Evolutionary conservation across 2,329 filamentous ascomycete genomes (phyloP).

Genomic region (Chrysoporthe austroafricana): DNA sequence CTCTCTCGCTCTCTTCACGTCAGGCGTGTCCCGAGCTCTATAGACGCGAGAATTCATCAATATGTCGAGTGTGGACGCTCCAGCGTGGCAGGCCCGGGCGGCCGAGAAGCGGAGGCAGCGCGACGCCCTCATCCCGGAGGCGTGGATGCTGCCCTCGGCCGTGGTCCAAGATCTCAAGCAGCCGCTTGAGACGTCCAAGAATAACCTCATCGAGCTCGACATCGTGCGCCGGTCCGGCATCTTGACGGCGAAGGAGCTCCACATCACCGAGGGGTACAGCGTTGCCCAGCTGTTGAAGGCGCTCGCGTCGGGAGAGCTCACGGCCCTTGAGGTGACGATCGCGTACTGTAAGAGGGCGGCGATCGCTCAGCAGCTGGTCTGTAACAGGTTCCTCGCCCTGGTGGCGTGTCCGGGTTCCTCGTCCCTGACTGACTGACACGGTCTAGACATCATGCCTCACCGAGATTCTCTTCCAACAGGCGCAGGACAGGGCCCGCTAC

Average conservation of each 20-base stretch:
- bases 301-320: slow-evolving; percentile 19
- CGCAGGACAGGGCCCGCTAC: slow-evolving; percentile 23
- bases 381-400: not conserved
- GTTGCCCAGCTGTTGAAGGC: slow-evolving; percentile 19
- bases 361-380: slow-evolving; percentile 29
- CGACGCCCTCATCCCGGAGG: slow-evolving; percentile 19
- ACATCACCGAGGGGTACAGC: slow-evolving; percentile 26
- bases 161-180: slow-evolving; percentile 14
- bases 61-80: not conserved
- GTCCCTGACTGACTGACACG: not conserved
- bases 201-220: slow-evolving; percentile 25
- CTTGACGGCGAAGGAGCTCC: slow-evolving; percentile 25
- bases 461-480: slow-evolving; percentile 25
- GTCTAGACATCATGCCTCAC: slow-evolving; percentile 27
- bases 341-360: slow-evolving; percentile 29
- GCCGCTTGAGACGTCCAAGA: slow-evolving; percentile 23
- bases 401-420: not conserved
- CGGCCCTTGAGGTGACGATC: slow-evolving; percentile 26
- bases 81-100: slow-evolving; percentile 16
- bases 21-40: too few relatives aligned
- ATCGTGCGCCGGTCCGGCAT: slow-evolving; percentile 20
- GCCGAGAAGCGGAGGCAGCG: slow-evolving; percentile 19
- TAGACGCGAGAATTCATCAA: not conserved
- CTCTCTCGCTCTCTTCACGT: too few relatives aligned
- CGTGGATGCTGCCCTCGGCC: slow-evolving; percentile 20